These are phyloP conservation scores for Neocucurbitaria cava DNA, from an alignment of 2,329 filamentous ascomycete species.

Conservation along the genomic window DNA sequence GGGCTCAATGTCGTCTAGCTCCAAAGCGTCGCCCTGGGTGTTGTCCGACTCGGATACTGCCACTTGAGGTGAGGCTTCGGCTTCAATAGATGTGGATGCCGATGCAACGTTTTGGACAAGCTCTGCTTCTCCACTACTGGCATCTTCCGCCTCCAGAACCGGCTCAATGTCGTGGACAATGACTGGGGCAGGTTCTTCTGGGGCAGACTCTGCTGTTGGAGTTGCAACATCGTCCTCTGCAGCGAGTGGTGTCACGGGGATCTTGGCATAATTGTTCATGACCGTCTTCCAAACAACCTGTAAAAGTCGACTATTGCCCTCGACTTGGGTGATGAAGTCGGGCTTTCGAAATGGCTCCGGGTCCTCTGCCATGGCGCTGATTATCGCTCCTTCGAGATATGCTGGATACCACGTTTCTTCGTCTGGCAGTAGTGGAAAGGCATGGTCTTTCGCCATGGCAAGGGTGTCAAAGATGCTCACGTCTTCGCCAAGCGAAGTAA, in stretches of 20 bases:
- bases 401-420: constrained; percentile 33
- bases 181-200: neutral
- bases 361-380: constrained; percentile 25
- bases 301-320: constrained; percentile 33
- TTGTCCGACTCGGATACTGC: neutral
- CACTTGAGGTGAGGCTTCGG: neutral
- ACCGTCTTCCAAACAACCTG: constrained; percentile 39
- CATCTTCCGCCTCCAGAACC: neutral
- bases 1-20: constrained; percentile 9
- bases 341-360: constrained; percentile 29
- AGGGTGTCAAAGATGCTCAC: constrained; percentile 33
- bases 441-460: constrained; percentile 25
- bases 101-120: neutral
- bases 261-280: constrained; percentile 24
- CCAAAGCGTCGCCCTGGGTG: neutral
- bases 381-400: constrained; percentile 32
- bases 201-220: constrained; percentile 2
- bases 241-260: neutral
- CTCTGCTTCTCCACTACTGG: neutral
- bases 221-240: neutral
- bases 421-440: constrained; percentile 29
- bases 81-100: neutral
- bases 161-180: neutral
- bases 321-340: constrained; percentile 33
- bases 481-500: constrained; percentile 22